Conservation (phyloP, 2,329 filamentous ascomycete species). For the Aplosporella prunicola region DNA sequence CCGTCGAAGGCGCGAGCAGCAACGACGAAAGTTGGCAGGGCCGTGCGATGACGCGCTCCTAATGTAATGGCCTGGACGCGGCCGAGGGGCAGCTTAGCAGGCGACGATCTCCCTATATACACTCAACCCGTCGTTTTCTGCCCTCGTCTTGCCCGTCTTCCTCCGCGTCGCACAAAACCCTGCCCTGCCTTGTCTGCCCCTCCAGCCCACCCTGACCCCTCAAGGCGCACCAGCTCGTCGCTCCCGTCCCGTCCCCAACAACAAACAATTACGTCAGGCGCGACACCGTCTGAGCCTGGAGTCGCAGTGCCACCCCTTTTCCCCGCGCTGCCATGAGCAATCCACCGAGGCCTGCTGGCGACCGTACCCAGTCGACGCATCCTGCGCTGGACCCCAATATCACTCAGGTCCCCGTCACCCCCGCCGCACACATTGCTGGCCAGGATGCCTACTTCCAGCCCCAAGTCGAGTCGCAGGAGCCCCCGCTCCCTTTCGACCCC, state of each 20-base stretch:
- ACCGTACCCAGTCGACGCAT: conserved; percentile 23
- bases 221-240: neutral
- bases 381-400: conserved; percentile 30
- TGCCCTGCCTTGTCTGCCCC: neutral
- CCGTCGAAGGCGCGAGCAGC: no score
- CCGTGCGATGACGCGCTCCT: no score
- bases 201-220: neutral
- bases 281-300: neutral
- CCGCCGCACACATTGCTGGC: conserved; percentile 29
- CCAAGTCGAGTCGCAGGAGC: conserved; percentile 13
- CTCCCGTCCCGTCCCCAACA: neutral
- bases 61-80: no score
- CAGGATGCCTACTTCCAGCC: conserved; percentile 30
- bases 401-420: conserved; percentile 35
- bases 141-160: no score
- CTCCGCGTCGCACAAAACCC: neutral
- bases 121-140: no score
- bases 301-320: neutral
- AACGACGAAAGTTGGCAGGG: no score
- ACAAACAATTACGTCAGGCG: conserved; percentile 1
- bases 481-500: conserved; percentile 21
- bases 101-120: no score
- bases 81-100: no score
- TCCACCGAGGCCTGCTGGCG: conserved; percentile 10
- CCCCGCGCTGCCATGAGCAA: neutral